phyloP scores from a whole-genome alignment of 352 stramenopile genomes.

The Globisporangium irregulare region DNA sequence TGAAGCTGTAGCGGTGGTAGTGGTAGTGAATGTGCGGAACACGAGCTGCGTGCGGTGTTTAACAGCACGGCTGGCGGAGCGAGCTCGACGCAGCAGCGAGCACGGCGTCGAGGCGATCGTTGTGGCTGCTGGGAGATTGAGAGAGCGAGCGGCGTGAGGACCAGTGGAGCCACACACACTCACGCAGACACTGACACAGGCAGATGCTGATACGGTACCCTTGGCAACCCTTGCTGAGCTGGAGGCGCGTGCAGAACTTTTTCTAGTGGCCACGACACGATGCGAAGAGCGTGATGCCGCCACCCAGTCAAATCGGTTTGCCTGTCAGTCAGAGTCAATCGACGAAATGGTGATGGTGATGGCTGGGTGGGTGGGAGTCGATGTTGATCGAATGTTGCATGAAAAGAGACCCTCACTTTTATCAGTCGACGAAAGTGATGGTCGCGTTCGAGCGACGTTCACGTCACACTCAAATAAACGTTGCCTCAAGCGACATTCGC shows the following conservation, averaged over 20 bases:
- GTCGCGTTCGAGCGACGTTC: not conserved
- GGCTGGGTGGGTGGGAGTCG: not conserved
- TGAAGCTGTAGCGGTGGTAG: not conserved
- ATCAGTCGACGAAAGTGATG: not conserved
- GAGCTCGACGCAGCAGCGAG: slow-evolving; percentile 1
- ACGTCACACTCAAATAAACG: not conserved
- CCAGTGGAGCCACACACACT: slow-evolving; percentile 1
- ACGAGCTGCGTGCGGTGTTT: not conserved
- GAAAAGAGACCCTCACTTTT: not conserved
- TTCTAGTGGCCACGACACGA: slow-evolving; percentile 2
- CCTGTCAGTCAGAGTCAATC: not conserved
- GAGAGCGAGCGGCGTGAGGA: not conserved
- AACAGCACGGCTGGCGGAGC: not conserved
- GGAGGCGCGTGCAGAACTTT: not conserved
- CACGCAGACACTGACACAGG: not conserved
- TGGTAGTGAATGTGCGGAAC: not conserved
- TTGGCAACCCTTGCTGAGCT: not conserved
- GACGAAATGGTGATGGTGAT: slow-evolving; percentile 3
- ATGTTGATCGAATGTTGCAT: not conserved
- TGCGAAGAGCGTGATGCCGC: not conserved
- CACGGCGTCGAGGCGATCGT: not conserved
- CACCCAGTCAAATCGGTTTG: not conserved
- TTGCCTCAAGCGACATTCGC: not conserved
- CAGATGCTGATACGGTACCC: not conserved
- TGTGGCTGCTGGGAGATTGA: not conserved